These are phyloP conservation scores for Diplodia intermedia DNA, from an alignment of 2,329 filamentous ascomycete species.

Conservation along the genomic window DNA sequence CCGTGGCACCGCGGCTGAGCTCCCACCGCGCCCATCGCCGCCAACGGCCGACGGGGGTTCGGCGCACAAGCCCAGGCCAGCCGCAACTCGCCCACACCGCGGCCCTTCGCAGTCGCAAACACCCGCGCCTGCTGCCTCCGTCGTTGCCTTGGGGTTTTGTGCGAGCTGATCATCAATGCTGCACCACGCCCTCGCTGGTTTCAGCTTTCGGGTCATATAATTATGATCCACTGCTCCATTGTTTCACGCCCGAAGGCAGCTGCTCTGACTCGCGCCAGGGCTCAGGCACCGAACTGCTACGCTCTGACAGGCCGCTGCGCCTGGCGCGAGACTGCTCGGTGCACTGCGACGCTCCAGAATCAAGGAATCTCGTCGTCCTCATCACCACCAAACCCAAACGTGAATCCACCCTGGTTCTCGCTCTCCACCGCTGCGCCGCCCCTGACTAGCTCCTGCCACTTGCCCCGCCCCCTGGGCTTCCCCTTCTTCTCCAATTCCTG, in stretches of 20 bases:
- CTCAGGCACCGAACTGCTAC: constrained; percentile 11
- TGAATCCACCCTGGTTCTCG: constrained; percentile 57
- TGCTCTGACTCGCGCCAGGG: constrained; percentile 14
- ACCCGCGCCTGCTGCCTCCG: constrained; percentile 4
- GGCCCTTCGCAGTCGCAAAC: neutral
- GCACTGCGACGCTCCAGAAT: constrained; percentile 31
- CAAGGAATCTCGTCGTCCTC: constrained; percentile 55
- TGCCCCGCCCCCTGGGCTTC: constrained; percentile 66
- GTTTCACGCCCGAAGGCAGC: constrained; percentile 24
- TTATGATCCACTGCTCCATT: constrained; percentile 16
- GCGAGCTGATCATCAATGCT: constrained; percentile 4
- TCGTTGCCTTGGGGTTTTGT: neutral
- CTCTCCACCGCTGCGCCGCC: constrained; percentile 56
- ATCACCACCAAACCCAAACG: constrained; percentile 67
- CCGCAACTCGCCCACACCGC: constrained; percentile 2
- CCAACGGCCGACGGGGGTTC: constrained; percentile 10
- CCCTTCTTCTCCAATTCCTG: constrained; percentile 68
- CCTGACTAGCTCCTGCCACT: constrained; percentile 82
- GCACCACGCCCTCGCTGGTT: constrained; percentile 9
- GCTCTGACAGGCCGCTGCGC: constrained; percentile 21
- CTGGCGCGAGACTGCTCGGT: neutral
- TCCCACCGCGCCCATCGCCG: constrained; percentile 8
- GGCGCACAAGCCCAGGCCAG: constrained; percentile 1
- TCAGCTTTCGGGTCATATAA: constrained; percentile 2
- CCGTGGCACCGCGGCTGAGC: constrained; percentile 13